Conservation (phyloP, 805 yeast species). For the Cyberlindnera sargentensis region DNA sequence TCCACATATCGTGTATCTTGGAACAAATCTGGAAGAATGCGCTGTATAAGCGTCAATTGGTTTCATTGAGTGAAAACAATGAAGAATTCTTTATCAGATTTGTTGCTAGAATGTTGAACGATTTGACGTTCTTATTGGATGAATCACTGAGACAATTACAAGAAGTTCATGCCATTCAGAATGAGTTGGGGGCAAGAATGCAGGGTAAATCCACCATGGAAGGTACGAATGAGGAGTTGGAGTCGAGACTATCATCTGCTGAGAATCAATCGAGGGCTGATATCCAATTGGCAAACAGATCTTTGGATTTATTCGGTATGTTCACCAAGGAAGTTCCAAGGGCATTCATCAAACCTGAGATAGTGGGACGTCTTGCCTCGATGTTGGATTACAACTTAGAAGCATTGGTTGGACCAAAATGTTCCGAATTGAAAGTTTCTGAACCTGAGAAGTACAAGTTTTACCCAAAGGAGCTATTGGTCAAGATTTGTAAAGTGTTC, state of each 20-base stretch:
- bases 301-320: constrained; percentile 68
- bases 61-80: constrained; percentile 55
- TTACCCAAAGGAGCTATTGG: constrained; percentile 66
- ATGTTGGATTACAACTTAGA: constrained; percentile 91
- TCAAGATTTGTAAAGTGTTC: constrained; percentile 67
- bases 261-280: constrained; percentile 77
- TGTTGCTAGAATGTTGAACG: constrained; percentile 92
- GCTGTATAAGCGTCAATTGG: constrained; percentile 60
- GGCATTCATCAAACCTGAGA: constrained; percentile 81
- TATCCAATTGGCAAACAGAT: constrained; percentile 76
- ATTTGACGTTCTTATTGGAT: constrained; percentile 84
- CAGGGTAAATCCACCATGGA: constrained; percentile 25
- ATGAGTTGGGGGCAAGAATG: constrained; percentile 48
- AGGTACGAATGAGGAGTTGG: constrained; percentile 57
- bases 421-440: constrained; percentile 78
- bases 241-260: constrained; percentile 47
- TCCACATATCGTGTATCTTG: constrained; percentile 74
- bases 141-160: constrained; percentile 79
- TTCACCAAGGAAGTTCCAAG: constrained; percentile 83
- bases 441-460: constrained; percentile 80
- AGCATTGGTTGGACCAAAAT: constrained; percentile 93
- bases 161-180: constrained; percentile 69
- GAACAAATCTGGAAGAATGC: constrained; percentile 79
- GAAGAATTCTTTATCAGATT: constrained; percentile 86
- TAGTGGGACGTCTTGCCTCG: constrained; percentile 89